phyloP scores from a whole-genome alignment of 2,329 filamentous ascomycete species.

The Sporothrix inflata region DNA sequence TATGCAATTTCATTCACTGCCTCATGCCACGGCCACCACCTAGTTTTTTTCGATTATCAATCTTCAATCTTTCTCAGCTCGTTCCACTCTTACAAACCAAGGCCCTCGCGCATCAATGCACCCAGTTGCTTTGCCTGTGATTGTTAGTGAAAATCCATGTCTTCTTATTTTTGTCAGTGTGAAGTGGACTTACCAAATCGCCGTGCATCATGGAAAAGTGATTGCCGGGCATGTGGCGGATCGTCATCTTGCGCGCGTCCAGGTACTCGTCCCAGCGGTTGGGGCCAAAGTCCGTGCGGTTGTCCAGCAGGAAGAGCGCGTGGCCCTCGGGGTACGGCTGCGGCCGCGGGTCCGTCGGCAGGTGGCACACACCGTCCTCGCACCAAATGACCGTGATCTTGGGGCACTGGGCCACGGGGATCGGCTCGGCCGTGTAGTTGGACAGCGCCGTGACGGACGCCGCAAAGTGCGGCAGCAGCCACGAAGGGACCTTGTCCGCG shows the following conservation, averaged over 20 bases:
- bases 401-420: slow-evolving; percentile 62
- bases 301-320: slow-evolving; percentile 72
- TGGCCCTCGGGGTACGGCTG: slow-evolving; percentile 62
- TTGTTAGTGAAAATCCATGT: slow-evolving; percentile 31
- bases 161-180: too few relatives aligned
- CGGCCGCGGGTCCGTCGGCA: slow-evolving; percentile 66
- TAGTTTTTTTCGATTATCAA: background rate
- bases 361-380: slow-evolving; percentile 71
- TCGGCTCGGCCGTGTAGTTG: slow-evolving; percentile 68
- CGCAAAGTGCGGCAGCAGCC: slow-evolving; percentile 74
- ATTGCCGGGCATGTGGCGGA: slow-evolving; percentile 70
- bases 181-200: slow-evolving; percentile 44
- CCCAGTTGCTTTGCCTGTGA: slow-evolving; percentile 45
- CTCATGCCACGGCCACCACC: background rate
- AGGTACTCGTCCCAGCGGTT: slow-evolving; percentile 72
- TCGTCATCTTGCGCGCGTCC: slow-evolving; percentile 63
- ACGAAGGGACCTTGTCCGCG: slow-evolving; percentile 65
- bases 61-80: background rate
- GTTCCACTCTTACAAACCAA: slow-evolving; percentile 32
- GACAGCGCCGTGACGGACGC: slow-evolving; percentile 69
- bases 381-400: slow-evolving; percentile 71
- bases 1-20: background rate
- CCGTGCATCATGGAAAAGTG: slow-evolving; percentile 80
- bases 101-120: slow-evolving; percentile 43
- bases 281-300: slow-evolving; percentile 70